Base-by-base conservation (phyloP, 805 yeast species). In the Kurtzmaniella fragi region DNA sequence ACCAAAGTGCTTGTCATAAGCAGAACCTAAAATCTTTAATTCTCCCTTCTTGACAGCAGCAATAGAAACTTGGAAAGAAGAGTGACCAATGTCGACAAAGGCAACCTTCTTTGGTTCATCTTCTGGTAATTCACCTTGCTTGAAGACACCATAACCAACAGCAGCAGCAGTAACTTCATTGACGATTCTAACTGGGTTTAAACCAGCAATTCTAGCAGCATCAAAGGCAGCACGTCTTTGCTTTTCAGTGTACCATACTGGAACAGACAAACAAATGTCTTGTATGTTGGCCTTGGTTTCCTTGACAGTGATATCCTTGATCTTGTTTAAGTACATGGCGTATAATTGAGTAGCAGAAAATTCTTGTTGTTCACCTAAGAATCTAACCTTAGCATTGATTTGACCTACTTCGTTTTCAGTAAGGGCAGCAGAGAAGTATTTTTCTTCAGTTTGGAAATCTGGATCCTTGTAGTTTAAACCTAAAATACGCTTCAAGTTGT, bases 151-250 rank as follows among this genome's bases (percentile, higher is more conserved):
- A 73, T 93, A 95, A 54, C 97, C 95, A 49, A 93, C 96, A 56
- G 97, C 98, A 45, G 99, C 99, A 45, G 99, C 98, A 42, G 98
- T 90, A 50, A 86, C 83, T 65, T 93, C 99, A 67, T 93, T 93
- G 54, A 93, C 95, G 48, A 93, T 81, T 78, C 99, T 86, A 44
- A 93, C 97, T 44, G 99, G 98, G 81, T 93, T 93, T 60, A 93
- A 77, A 48, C 96, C 96, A 43, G 99, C 98, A 62, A 93, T 85
- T 62, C 76, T 78, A 58, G 96, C 91, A 42, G 99, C 96, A 62
- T 93, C 98, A 44, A 88, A 76, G 50, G 93, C 82, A 47, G 96
- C 96, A 57, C 95, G 88, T 71, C 99, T 90, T 74, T 93, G 98
- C 58, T 77, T 80, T 67, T 93, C 98, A 41, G 95, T 79, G 78